Percentiles rank a stretch among this genome's conserved stretches.
phyloP scores from a whole-genome alignment of 1,139 yeast species.

The Debaryomyces coudertii region DNA sequence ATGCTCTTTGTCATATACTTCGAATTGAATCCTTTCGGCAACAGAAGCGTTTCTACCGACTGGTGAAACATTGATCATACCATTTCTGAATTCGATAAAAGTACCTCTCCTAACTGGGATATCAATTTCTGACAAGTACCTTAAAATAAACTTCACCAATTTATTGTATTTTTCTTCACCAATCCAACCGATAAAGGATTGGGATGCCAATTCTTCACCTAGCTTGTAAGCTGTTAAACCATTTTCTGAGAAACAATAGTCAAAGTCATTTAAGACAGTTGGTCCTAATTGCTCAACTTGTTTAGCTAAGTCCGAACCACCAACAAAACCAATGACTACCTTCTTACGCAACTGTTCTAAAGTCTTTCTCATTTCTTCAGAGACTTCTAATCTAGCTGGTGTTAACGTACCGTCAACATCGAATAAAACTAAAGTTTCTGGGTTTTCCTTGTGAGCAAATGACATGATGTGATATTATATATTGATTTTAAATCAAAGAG shows the following conservation, averaged over 20 bases:
- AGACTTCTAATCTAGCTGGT: slow-evolving; percentile 86
- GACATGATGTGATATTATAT: slow-evolving; percentile 38
- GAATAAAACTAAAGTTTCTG: slow-evolving; percentile 74
- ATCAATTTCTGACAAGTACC: slow-evolving; percentile 82
- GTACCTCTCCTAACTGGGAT: slow-evolving; percentile 97
- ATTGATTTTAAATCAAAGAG: slow-evolving; percentile 3
- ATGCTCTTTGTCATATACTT: slow-evolving; percentile 76
- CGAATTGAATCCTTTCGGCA: slow-evolving; percentile 90
- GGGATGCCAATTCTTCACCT: slow-evolving; percentile 86
- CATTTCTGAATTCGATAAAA: slow-evolving; percentile 97
- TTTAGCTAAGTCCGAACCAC: slow-evolving; percentile 94
- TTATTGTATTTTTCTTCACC: slow-evolving; percentile 95
- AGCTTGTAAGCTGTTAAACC: slow-evolving; percentile 96
- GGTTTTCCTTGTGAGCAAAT: slow-evolving; percentile 55
- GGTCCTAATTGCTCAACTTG: slow-evolving; percentile 95
- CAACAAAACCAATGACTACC: slow-evolving; percentile 95
- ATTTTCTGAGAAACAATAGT: slow-evolving; percentile 95
- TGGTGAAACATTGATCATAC: slow-evolving; percentile 98
- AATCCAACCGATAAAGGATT: slow-evolving; percentile 91
- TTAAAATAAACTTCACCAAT: slow-evolving; percentile 81
- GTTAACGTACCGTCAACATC: slow-evolving; percentile 99
- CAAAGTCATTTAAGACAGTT: slow-evolving; percentile 76
- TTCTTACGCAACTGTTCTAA: slow-evolving; percentile 80
- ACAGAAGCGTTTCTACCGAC: slow-evolving; percentile 97
- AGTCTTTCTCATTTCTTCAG: slow-evolving; percentile 77